Evolutionary conservation across 1,139 yeast species (phyloP).

Genomic region (Hansenula sp.): DNA sequence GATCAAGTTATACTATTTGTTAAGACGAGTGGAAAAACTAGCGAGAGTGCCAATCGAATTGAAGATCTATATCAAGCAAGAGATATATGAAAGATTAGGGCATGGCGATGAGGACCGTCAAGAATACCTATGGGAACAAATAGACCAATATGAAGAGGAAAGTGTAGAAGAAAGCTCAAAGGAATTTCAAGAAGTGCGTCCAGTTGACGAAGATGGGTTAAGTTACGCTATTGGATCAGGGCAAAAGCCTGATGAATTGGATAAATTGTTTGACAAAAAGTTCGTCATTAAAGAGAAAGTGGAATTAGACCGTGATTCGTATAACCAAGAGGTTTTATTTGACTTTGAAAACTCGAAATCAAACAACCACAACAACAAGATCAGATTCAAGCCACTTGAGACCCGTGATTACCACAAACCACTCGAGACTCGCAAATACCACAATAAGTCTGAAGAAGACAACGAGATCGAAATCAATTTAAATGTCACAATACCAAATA

Average conservation of each 20-base stretch:
- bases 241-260: neutral
- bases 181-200: neutral
- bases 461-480: no score
- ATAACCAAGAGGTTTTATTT: neutral
- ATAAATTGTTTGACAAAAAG: neutral
- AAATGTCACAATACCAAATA: neutral
- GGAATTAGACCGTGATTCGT: neutral
- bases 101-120: slow-evolving; percentile 1
- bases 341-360: neutral
- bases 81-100: slow-evolving; percentile 12
- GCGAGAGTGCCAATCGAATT: slow-evolving; percentile 14
- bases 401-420: neutral
- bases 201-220: slow-evolving; percentile 1
- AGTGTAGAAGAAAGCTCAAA: neutral
- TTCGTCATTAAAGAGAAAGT: neutral
- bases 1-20: slow-evolving; percentile 9
- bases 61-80: slow-evolving; percentile 13
- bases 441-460: no score
- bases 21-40: slow-evolving; percentile 5
- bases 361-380: neutral
- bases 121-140: neutral
- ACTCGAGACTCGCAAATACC: no score
- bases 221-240: slow-evolving; percentile 1
- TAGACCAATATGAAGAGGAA: slow-evolving; percentile 2
- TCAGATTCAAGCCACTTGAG: neutral